phyloP scores from a whole-genome alignment of 2,329 filamentous ascomycete species.

The Talaromyces amestolkiae region DNA sequence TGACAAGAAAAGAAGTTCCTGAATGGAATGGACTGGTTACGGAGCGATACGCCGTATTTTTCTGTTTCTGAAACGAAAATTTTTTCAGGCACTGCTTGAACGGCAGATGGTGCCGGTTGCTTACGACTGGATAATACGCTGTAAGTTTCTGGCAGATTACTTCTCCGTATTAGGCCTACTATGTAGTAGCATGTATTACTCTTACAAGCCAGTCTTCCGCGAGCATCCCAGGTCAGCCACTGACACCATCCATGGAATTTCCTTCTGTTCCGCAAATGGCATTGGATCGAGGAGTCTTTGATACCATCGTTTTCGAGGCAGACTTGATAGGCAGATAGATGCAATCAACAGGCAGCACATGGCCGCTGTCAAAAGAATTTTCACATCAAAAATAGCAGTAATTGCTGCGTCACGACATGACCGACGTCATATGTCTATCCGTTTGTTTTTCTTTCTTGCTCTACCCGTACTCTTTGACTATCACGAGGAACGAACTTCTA shows the following conservation, averaged over 20 bases:
- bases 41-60: neutral
- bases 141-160: neutral
- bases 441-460: neutral
- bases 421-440: neutral
- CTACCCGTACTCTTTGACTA: neutral
- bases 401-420: neutral
- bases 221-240: slow-evolving; percentile 14
- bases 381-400: neutral
- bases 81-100: neutral
- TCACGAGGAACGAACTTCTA: neutral
- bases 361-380: neutral
- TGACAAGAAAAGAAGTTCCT: slow-evolving; percentile 2
- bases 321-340: neutral
- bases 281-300: neutral
- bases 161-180: neutral
- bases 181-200: neutral
- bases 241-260: slow-evolving; percentile 12
- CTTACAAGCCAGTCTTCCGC: neutral
- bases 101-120: slow-evolving; percentile 12
- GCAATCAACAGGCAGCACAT: neutral
- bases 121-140: neutral
- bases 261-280: neutral
- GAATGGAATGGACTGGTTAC: neutral
- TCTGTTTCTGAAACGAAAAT: neutral
- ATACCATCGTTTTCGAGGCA: no score